Base-by-base conservation (phyloP, 306 rosid genomes). In the Coriaria nepalensis region DNA sequence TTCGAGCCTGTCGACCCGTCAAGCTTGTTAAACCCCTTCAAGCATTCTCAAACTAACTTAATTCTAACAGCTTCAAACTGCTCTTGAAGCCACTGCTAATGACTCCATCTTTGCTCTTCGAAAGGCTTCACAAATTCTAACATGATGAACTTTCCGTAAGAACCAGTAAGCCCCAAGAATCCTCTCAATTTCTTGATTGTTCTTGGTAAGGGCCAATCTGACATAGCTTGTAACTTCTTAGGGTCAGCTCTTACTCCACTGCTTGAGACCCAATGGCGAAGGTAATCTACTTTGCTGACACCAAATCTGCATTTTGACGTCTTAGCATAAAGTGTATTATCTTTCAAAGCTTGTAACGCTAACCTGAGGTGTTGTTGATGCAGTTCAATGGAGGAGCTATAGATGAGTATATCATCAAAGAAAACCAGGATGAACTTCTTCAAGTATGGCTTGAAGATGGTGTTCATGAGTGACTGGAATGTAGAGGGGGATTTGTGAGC, bases 321-420 rank as follows among this genome's bases (percentile, higher is more conserved):
- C 37, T 40, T 38, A 0, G 32, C 40, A 37, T 35, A 10, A 5
- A 37, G 8, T 0, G 9, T 14, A 6, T 58, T 7, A 0, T 4
- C 20, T 35, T 7, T 9, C 2, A 46, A 12, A 4, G 32, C 10
- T 4, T 8, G 0, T 6, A 37, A 46, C 5, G 46, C 62, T 0
- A 33, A 10, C 5, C 8, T 14, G 6, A 47, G 37, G 10, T 58
- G 45, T 11, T 15, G 9, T 4, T 9, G 2, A 29, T 57, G 45
- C 6, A 9, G 37, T 5, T 0, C 36, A 14, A 38, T 34, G 5
- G 7, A 6, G 5, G 8, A 6, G 6, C 29, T 6, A 8, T 42
- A 57, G 4, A 57, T 13, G 6, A 57, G 5, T 14, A 57, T 45
- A 7, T 45, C 53, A 37, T 57, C 29, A 45, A 57, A 57, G 12